Evolutionary conservation across 75 land plant genomes (phyloP), one percentile per base, ranked within the genome.

Genomic region (Sequoia sempervirens): DNA sequence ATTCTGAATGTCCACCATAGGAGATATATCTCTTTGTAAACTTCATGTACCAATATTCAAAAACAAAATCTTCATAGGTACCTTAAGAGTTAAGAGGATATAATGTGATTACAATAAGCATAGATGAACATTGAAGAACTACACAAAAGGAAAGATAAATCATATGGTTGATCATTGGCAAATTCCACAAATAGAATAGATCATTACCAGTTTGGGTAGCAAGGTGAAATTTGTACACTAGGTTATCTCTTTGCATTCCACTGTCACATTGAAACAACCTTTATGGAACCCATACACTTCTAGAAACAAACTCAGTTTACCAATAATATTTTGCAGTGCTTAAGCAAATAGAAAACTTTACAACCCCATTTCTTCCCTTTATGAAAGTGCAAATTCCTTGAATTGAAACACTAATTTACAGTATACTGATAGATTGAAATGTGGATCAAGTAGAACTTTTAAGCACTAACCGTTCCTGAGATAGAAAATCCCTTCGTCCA

Each of bases 401-500:
- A 68, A 32, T 11, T 70, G 36, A 70, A 30, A 70, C 15, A 32
- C 14, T 70, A 15, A 70, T 32, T 70, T 70, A 1, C 73, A 70
- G 36, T 2, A 32, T 70, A 32, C 14, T 70, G 37, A 32, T 70
- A 30, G 73, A 70, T 2, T 30, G 36, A 70, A 70, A 70, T 70
- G 14, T 32, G 13, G 13, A 70, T 70, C 11, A 70, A 12, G 28
- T n/a, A 40, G n/a, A 82, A 34, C 30, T 32, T 43, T 50, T 37
- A 43, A 84, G 41, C 20, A 74, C 86, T 70, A 23, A 92, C 93
- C 76, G 88, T 85, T 75, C 85, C 93, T 38, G 81, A 52, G 43
- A 88, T 84, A 69, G 84, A 84, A 88, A 89, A 91, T 41, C 93
- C 94, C 80, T 92, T 92, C 32, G 93, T 92, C 94, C 93, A 91